These are phyloP conservation scores for Lavandula angustifolia DNA, from an alignment of 257 asterid genomes.

Conservation along the genomic window DNA sequence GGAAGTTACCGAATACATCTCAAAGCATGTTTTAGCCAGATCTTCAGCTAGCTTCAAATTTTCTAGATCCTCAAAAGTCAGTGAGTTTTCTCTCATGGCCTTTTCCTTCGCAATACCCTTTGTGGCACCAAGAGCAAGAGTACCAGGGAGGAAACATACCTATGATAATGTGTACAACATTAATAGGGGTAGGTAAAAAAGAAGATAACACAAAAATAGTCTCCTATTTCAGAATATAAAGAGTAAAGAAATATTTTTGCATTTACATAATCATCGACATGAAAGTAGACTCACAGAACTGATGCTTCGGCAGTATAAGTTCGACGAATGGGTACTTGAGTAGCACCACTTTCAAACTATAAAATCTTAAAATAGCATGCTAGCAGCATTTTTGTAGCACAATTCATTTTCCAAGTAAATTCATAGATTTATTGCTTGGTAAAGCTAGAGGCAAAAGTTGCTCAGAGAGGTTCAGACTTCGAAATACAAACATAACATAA, in stretches of 20 bases:
- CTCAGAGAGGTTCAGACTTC: too few species aligned
- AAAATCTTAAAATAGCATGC: constrained; percentile 17
- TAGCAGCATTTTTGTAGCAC: background rate
- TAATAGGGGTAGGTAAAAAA: background rate
- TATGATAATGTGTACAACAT: constrained; percentile 29
- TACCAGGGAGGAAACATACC: constrained; percentile 97
- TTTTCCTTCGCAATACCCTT: constrained; percentile 68
- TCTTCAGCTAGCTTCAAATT: constrained; percentile 93
- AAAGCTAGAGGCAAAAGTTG: constrained; percentile 10
- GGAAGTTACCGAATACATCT: constrained; percentile 84
- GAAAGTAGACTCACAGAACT: background rate
- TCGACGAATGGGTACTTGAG: background rate
- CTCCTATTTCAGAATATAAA: constrained; percentile 10
- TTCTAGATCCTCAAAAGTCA: constrained; percentile 84
- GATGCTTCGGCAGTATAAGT: constrained; percentile 14
- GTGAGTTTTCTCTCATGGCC: constrained; percentile 71
- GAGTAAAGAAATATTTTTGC: background rate
- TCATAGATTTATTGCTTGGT: background rate
- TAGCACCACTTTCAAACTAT: background rate
- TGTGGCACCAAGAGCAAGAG: constrained; percentile 97
- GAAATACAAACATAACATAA: background rate
- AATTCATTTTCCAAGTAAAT: background rate
- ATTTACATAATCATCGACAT: constrained; percentile 11
- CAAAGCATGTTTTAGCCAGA: constrained; percentile 78
- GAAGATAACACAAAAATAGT: background rate